phyloP scores from a whole-genome alignment of 305 asterid genomes.

The Nicotiana rustica region DNA sequence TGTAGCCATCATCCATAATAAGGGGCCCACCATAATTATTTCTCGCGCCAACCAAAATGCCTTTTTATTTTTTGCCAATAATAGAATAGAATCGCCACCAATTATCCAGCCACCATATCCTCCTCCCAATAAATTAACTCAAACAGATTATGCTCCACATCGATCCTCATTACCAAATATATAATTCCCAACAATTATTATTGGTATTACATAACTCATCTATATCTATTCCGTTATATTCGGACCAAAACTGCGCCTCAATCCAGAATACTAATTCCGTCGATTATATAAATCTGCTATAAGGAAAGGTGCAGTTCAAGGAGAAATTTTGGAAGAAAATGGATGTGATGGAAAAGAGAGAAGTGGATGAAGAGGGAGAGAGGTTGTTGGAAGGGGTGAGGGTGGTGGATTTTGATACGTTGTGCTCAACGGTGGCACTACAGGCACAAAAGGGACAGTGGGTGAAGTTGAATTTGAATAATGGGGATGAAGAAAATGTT shows the following conservation, averaged over 20 bases:
- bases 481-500: slow-evolving; percentile 39
- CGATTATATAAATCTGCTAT: neutral
- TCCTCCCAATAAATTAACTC: slow-evolving; percentile 10
- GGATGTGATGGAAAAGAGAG: slow-evolving; percentile 54
- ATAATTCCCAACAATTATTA: neutral
- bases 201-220: neutral
- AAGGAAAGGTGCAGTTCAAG: neutral
- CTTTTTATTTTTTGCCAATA: neutral
- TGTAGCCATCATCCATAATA: slow-evolving; percentile 36
- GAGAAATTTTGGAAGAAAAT: slow-evolving; percentile 26
- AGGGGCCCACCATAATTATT: slow-evolving; percentile 32
- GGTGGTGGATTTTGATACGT: slow-evolving; percentile 83
- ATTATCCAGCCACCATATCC: slow-evolving; percentile 26
- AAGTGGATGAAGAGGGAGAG: slow-evolving; percentile 59
- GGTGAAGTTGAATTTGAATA: slow-evolving; percentile 42
- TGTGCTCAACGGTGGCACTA: slow-evolving; percentile 86
- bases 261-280: neutral
- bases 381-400: slow-evolving; percentile 59
- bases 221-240: neutral
- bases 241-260: neutral
- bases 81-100: slow-evolving; percentile 13
- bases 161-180: neutral
- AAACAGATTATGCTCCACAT: neutral
- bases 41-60: slow-evolving; percentile 49
- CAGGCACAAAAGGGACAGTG: slow-evolving; percentile 78